Evolutionary conservation across 2,329 filamentous ascomycete species (phyloP), one percentile per base, ranked within the genome.

Genomic region (Apiospora pterosperma): DNA sequence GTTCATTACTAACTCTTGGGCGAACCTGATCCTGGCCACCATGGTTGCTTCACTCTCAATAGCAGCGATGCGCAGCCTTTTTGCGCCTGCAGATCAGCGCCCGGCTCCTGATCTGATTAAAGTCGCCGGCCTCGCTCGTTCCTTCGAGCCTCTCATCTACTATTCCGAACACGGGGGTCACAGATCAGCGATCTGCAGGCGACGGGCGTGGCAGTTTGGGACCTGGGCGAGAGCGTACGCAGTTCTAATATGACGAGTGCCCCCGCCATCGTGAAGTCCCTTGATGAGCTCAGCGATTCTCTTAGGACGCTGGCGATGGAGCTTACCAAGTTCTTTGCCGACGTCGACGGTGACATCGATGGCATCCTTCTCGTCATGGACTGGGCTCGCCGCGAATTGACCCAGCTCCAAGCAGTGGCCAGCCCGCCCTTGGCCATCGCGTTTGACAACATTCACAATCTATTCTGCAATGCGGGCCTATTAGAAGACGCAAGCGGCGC

Each of bases 331-430:
- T 97, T 98, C 81, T 97, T 97, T 76, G 92, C 93, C 62, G 92
- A 94, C 69, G 93, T 98, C 14, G 93, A 97, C 72, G 92, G 93
- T 31, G 95, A 97, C 73, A 91, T 98, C 71, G 95, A 97, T 75
- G 90, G 86, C 66, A 97, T 97, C 69, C 84, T 98, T 39, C 90
- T 96, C 66, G 93, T 96, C 62, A 97, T 98, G 93, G 93, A 97
- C 75, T 97, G 95, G 95, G 92, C 93, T 16, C 91, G 91, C 73
- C 89, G 93, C 69, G 93, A 97, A 76, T 86, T 98, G 16, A 84
- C 88, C 66, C 88, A 89, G 58, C 81, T 96, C 64, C 86, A 88
- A 67, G 82, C 83, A 25, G 80, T 85, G 23, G 87, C 88, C 7
- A 84, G 86, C 1, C 86, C 85, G 52, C 85, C 88, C 2, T 79